Conservation (phyloP, 1,284 basidiomycete species). For the Malassezia dermatis region DNA sequence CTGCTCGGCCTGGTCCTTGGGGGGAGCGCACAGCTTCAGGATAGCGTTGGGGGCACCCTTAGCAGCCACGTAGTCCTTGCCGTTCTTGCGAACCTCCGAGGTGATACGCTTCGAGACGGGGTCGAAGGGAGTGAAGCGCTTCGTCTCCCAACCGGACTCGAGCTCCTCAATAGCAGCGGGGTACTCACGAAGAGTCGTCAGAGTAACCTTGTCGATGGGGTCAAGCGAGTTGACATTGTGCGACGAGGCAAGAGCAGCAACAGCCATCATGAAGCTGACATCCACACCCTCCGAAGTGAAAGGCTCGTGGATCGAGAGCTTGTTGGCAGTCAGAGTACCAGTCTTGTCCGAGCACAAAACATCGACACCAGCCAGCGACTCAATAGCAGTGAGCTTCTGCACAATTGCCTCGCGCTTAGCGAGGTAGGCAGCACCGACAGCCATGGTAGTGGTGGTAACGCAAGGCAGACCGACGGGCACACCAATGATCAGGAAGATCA, state of each 20-base stretch:
- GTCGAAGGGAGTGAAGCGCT: slow-evolving; percentile 55
- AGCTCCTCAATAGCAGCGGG: slow-evolving; percentile 54
- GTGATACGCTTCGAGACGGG: slow-evolving; percentile 57
- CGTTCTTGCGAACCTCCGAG: slow-evolving; percentile 54
- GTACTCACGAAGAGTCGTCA: slow-evolving; percentile 54
- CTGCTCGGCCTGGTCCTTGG: slow-evolving; percentile 48
- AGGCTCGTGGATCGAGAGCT: slow-evolving; percentile 55
- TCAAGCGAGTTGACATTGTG: slow-evolving; percentile 55
- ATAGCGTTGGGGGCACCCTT: slow-evolving; percentile 57
- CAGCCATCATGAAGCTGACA: slow-evolving; percentile 52
- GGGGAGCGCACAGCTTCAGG: slow-evolving; percentile 52
- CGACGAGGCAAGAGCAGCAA: slow-evolving; percentile 54
- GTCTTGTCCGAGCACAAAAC: slow-evolving; percentile 57
- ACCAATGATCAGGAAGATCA: slow-evolving; percentile 54
- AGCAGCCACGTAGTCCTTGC: slow-evolving; percentile 53
- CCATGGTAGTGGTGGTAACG: slow-evolving; percentile 54
- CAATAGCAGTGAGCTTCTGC: slow-evolving; percentile 57
- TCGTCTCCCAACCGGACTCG: slow-evolving; percentile 53
- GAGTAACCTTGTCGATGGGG: slow-evolving; percentile 56
- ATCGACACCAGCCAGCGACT: slow-evolving; percentile 56
- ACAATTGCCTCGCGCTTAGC: slow-evolving; percentile 56
- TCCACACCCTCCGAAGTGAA: slow-evolving; percentile 51
- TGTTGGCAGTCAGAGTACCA: slow-evolving; percentile 56
- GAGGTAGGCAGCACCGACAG: slow-evolving; percentile 56
- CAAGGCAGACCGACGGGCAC: slow-evolving; percentile 56